Conservation (phyloP, 306 rosid genomes). For the Crataegus laevigata region DNA sequence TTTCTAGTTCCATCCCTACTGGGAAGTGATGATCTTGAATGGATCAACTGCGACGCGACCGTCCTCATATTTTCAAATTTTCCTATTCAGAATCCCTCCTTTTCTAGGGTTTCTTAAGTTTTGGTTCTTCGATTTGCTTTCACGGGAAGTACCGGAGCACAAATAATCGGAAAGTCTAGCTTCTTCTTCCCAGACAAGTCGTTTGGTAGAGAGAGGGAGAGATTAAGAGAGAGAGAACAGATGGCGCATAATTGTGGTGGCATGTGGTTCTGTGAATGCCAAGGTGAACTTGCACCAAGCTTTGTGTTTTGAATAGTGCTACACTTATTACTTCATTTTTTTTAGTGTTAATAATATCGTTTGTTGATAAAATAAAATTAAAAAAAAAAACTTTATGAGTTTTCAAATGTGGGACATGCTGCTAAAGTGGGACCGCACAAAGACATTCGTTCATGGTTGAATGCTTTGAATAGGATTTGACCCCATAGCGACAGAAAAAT, state of each 20-base stretch:
- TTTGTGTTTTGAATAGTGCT: neutral
- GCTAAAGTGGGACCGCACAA: no score
- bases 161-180: neutral
- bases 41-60: slow-evolving; percentile 57
- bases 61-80: slow-evolving; percentile 47
- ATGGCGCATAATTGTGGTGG: neutral
- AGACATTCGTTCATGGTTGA: no score
- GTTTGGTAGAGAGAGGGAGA: neutral
- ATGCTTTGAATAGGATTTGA: no score
- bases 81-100: neutral
- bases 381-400: no score
- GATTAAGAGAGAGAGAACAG: neutral
- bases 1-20: no score
- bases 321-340: no score
- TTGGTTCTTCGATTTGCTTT: neutral
- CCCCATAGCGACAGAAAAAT: no score
- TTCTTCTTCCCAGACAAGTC: neutral
- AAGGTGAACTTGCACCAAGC: neutral
- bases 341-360: no score
- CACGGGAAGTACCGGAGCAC: neutral
- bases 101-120: neutral
- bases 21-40: slow-evolving; percentile 43
- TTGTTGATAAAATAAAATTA: no score
- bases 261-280: neutral
- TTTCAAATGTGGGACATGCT: no score